Conservation (phyloP, 1,284 basidiomycete genomes). For the Trichosporon sp. region DNA sequence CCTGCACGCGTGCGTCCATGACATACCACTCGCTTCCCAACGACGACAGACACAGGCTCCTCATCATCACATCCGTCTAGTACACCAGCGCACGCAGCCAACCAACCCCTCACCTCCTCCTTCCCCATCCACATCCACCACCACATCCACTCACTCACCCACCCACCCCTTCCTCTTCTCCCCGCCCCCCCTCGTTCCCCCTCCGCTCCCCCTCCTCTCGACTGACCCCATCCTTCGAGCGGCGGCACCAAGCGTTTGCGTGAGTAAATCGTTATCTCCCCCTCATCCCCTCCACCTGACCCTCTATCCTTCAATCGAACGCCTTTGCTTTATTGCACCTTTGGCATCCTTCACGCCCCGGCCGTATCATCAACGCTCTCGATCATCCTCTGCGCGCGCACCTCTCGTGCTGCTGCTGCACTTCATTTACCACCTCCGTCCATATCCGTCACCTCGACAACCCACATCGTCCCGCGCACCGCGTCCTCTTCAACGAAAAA, state of each 20-base stretch:
- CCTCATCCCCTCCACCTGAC: slow-evolving; percentile 17
- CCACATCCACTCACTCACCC: not conserved
- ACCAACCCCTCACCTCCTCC: not conserved
- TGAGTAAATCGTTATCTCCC: not conserved
- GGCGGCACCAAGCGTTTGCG: slow-evolving; percentile 4
- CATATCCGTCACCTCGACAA: not conserved
- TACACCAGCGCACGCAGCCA: slow-evolving; percentile 2
- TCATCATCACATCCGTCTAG: slow-evolving; percentile 1
- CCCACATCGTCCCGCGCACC: not conserved
- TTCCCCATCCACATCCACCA: not conserved
- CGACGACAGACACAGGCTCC: not conserved
- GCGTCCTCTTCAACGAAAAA: slow-evolving; percentile 3
- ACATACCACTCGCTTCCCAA: slow-evolving; percentile 1
- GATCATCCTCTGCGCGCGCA: not conserved
- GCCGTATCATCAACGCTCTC: not conserved
- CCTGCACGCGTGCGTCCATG: slow-evolving; percentile 1
- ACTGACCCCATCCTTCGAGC: slow-evolving; percentile 1
- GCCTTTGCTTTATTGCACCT: not conserved
- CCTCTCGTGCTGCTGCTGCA: not conserved
- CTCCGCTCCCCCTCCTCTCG: not conserved
- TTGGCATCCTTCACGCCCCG: not conserved
- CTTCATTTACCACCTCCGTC: not conserved
- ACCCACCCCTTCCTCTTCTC: not conserved
- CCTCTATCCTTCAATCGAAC: slow-evolving; percentile 1
- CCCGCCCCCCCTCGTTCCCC: not conserved